phyloP scores from a whole-genome alignment of 192 early-diverging fungal species.

The Coemansia sp. region DNA sequence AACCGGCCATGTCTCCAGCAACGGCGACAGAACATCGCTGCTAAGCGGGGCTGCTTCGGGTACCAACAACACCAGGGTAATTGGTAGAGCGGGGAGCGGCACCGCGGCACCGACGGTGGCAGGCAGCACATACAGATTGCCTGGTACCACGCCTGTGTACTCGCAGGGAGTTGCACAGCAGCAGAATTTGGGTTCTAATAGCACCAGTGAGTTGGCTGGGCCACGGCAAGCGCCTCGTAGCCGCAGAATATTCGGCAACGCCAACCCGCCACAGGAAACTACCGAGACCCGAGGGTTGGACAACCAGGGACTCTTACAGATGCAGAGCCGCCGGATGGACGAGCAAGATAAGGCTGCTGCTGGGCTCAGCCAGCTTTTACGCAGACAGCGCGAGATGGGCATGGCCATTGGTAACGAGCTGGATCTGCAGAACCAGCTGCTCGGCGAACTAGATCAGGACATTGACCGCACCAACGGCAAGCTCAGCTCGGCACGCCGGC shows the following conservation, averaged over 20 bases:
- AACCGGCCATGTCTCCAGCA: slow-evolving; percentile 24
- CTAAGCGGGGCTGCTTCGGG: slow-evolving; percentile 29
- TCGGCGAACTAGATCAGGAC: slow-evolving; percentile 81
- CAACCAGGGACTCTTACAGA: slow-evolving; percentile 70
- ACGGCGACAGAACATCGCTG: slow-evolving; percentile 32
- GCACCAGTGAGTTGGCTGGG: background rate
- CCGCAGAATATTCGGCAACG: slow-evolving; percentile 75
- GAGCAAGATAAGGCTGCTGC: slow-evolving; percentile 82
- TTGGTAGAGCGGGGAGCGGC: slow-evolving; percentile 39
- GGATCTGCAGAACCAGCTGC: slow-evolving; percentile 86
- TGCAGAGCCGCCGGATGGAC: slow-evolving; percentile 79
- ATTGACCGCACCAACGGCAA: slow-evolving; percentile 78
- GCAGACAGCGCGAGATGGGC: slow-evolving; percentile 86
- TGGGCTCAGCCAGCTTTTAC: slow-evolving; percentile 74
- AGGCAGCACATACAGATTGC: slow-evolving; percentile 22
- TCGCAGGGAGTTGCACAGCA: slow-evolving; percentile 24
- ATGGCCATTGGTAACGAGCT: slow-evolving; percentile 86
- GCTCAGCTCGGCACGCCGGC: slow-evolving; percentile 76
- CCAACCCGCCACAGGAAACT: slow-evolving; percentile 69
- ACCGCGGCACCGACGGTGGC: background rate
- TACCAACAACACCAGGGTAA: slow-evolving; percentile 19
- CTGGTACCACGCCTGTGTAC: slow-evolving; percentile 29
- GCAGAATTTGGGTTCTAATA: background rate
- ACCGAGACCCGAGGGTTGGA: slow-evolving; percentile 77
- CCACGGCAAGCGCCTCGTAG: slow-evolving; percentile 32